Percentiles rank a stretch among this genome's conserved stretches.
These are phyloP conservation scores for Rhodotorula sphaerocarpa DNA, from an alignment of 768 basidiomycete species.

Conservation along the genomic window DNA sequence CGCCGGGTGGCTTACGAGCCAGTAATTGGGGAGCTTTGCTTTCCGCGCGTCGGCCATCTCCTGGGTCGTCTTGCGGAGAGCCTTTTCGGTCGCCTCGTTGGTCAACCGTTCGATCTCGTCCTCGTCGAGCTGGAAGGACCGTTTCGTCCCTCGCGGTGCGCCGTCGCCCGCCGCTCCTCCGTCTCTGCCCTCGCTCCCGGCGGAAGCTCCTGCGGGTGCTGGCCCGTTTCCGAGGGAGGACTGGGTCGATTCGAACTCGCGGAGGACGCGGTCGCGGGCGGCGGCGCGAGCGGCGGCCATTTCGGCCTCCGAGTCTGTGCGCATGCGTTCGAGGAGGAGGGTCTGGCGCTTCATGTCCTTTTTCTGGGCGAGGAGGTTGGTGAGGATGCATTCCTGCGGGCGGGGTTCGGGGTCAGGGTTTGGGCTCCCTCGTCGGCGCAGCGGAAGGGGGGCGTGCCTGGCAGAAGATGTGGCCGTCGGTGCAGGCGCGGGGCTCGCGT, in stretches of 20 bases:
- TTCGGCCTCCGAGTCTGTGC: conserved; percentile 72
- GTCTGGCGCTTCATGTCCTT: conserved; percentile 89
- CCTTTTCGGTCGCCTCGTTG: conserved; percentile 77
- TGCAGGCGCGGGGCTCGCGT: conserved; percentile 71
- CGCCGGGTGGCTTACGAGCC: conserved; percentile 51
- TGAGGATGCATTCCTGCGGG: conserved; percentile 68
- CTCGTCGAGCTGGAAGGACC: conserved; percentile 76
- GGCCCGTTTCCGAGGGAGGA: conserved; percentile 56
- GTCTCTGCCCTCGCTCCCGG: conserved; percentile 41
- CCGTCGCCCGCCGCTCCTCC: conserved; percentile 35
- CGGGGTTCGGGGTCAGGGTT: neutral
- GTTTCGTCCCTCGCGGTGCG: conserved; percentile 51
- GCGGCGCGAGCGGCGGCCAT: conserved; percentile 58
- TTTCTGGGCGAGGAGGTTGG: conserved; percentile 78
- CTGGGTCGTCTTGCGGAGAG: conserved; percentile 66
- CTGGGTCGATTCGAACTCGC: conserved; percentile 82
- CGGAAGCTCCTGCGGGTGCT: conserved; percentile 41
- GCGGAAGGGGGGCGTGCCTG: conserved; percentile 39
- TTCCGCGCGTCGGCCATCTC: conserved; percentile 65
- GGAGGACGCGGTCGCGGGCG: conserved; percentile 78
- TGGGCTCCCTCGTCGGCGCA: neutral
- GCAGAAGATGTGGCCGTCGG: conserved; percentile 86
- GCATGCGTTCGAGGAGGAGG: conserved; percentile 62
- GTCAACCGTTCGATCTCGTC: conserved; percentile 62
- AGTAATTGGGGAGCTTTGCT: conserved; percentile 89